Conservation (phyloP, 2,329 filamentous ascomycete genomes). For the Cercospora zeae-maydis region DNA sequence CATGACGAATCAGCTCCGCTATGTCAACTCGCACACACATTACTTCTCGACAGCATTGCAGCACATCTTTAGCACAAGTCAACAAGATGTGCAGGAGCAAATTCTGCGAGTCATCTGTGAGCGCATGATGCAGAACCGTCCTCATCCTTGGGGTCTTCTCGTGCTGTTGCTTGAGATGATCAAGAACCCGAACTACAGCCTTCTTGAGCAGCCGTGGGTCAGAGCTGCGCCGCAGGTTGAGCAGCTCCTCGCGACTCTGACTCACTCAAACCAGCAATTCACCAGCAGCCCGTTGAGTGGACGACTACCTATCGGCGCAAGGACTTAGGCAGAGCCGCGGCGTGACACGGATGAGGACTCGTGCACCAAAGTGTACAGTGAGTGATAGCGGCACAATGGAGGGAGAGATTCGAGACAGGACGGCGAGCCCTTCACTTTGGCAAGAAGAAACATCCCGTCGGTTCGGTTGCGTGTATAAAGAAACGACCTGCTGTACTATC, state of each 20-base stretch:
- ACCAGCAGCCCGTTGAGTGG: slow-evolving; percentile 30
- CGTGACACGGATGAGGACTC: too few species aligned
- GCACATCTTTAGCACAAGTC: slow-evolving; percentile 67
- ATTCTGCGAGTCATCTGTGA: slow-evolving; percentile 87
- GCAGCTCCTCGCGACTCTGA: slow-evolving; percentile 24
- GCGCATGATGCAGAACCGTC: slow-evolving; percentile 80
- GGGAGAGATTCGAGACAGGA: neutral
- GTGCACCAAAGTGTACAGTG: neutral
- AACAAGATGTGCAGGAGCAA: slow-evolving; percentile 78
- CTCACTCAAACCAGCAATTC: slow-evolving; percentile 20
- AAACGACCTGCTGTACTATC: slow-evolving; percentile 11
- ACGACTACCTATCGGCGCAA: slow-evolving; percentile 14
- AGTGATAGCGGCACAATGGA: neutral
- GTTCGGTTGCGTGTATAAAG: neutral
- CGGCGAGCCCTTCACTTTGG: slow-evolving; percentile 24
- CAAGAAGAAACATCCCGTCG: slow-evolving; percentile 14
- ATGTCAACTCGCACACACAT: slow-evolving; percentile 82
- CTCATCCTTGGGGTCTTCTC: slow-evolving; percentile 93
- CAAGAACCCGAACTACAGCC: slow-evolving; percentile 85
- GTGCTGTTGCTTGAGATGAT: slow-evolving; percentile 83
- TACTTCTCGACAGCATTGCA: slow-evolving; percentile 87
- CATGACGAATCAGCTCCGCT: slow-evolving; percentile 88
- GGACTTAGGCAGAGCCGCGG: neutral
- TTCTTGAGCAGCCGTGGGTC: slow-evolving; percentile 91
- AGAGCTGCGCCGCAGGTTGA: slow-evolving; percentile 80